phyloP scores from a whole-genome alignment of 225 moss, liverwort and hornwort genomes.

The Sphagnum contortum region DNA sequence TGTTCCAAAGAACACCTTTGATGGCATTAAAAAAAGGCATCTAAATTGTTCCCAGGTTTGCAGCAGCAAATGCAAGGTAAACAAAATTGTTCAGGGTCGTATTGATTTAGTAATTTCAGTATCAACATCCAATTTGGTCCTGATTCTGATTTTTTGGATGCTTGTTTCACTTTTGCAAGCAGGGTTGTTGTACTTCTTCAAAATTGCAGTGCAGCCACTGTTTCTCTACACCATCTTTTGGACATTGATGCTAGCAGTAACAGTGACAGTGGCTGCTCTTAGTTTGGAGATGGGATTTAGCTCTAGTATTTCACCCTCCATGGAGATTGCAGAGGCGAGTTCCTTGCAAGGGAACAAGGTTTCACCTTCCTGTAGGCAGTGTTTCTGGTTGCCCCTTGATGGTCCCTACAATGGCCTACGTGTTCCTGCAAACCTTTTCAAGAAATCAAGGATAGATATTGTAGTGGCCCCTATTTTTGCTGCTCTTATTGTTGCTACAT shows the following conservation, averaged over 20 bases:
- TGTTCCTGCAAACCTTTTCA: too few relatives aligned
- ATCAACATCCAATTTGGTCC: too few relatives aligned
- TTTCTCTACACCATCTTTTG: too few relatives aligned
- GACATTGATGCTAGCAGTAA: constrained; percentile 54
- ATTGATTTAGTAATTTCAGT: too few relatives aligned
- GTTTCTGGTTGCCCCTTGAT: constrained; percentile 49
- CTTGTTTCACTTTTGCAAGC: constrained; percentile 18
- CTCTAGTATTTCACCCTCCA: constrained; percentile 25
- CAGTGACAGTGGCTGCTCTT: constrained; percentile 40
- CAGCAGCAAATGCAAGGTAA: too few relatives aligned
- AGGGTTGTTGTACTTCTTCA: constrained; percentile 18
- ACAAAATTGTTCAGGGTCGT: too few relatives aligned
- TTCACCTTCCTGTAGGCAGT: constrained; percentile 43
- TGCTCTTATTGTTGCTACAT: constrained; percentile 50
- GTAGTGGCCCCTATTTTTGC: constrained; percentile 52
- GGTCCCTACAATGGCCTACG: constrained; percentile 36
- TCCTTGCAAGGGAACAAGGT: constrained; percentile 42
- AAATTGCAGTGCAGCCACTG: constrained; percentile 32
- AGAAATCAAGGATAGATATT: too few relatives aligned
- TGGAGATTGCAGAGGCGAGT: constrained; percentile 44
- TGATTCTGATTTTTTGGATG: too few relatives aligned
- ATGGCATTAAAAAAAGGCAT: too few relatives aligned
- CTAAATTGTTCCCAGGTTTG: too few relatives aligned
- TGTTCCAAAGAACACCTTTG: too few relatives aligned
- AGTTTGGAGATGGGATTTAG: constrained; percentile 55